These are phyloP conservation scores for Elongisporangium prolatum DNA, from an alignment of 352 stramenopile genomes.

Conservation along the genomic window DNA sequence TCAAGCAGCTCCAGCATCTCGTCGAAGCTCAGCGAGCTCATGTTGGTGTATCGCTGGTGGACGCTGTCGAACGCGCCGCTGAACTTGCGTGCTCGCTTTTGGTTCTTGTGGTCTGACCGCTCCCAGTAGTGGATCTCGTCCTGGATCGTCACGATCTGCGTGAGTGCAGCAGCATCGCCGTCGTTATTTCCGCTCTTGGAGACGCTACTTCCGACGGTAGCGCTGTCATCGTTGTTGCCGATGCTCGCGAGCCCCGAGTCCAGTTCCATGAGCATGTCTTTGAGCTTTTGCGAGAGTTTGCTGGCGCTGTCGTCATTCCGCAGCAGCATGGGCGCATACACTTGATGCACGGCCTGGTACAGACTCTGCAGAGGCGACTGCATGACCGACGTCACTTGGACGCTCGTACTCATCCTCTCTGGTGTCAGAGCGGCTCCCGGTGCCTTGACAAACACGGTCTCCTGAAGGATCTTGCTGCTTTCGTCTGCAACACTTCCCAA, in stretches of 20 bases:
- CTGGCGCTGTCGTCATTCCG: constrained; percentile 34
- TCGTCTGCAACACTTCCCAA: constrained; percentile 15
- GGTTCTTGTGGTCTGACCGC: constrained; percentile 41
- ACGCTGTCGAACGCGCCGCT: constrained; percentile 76
- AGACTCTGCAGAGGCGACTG: constrained; percentile 74
- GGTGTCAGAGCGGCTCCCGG: constrained; percentile 35
- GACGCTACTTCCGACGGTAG: constrained; percentile 7
- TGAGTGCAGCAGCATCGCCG: constrained; percentile 32
- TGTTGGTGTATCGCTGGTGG: constrained; percentile 62
- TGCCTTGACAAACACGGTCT: constrained; percentile 68
- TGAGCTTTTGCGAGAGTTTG: constrained; percentile 71
- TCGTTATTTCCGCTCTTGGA: constrained; percentile 21
- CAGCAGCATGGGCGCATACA: constrained; percentile 79
- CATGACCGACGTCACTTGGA: constrained; percentile 66
- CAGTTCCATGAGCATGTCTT: constrained; percentile 73
- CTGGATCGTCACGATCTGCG: constrained; percentile 74
- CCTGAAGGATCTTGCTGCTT: constrained; percentile 10
- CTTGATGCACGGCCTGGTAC: constrained; percentile 75
- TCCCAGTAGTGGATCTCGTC: constrained; percentile 91
- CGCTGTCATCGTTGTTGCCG: constrained; percentile 5
- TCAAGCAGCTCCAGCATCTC: constrained; percentile 88
- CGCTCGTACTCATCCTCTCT: constrained; percentile 64
- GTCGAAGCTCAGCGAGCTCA: constrained; percentile 57
- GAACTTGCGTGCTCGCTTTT: constrained; percentile 74
- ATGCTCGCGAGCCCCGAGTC: constrained; percentile 51